A percentile compares a stretch with the other conserved stretches of the same genome.
Conservation (phyloP, 176 grass and related monocot genomes). For the Cocos nucifera region DNA sequence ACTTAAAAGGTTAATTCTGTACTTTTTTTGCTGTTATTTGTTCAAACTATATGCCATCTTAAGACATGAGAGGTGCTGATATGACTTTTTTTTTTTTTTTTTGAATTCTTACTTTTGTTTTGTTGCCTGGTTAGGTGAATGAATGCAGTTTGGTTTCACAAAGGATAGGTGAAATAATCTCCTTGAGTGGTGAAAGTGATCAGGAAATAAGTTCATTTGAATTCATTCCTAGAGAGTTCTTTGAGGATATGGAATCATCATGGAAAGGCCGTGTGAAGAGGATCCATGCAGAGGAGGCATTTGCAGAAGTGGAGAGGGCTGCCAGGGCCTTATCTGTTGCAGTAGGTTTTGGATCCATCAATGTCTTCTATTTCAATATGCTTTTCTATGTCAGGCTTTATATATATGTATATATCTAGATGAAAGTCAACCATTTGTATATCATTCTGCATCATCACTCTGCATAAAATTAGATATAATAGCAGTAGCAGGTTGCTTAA, state of each 20-base stretch:
- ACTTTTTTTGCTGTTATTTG: too few relatives aligned
- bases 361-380: not conserved
- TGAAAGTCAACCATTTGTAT: too few relatives aligned
- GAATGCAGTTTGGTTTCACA: conserved; percentile 71
- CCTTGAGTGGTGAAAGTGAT: conserved; percentile 59
- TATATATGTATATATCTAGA: too few relatives aligned
- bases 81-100: not conserved
- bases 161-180: conserved; percentile 74
- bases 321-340: conserved; percentile 56
- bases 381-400: too few relatives aligned
- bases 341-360: conserved; percentile 28
- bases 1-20: too few relatives aligned
- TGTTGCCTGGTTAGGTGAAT: conserved; percentile 46
- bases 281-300: conserved; percentile 75
- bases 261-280: conserved; percentile 96
- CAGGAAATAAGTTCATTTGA: conserved; percentile 68
- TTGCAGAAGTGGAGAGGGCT: conserved; percentile 60
- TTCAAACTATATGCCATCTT: too few relatives aligned
- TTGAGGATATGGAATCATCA: conserved; percentile 88
- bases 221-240: conserved; percentile 71
- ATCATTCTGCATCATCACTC: too few relatives aligned
- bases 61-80: too few relatives aligned
- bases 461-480: too few relatives aligned
- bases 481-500: too few relatives aligned
- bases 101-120: not conserved